These are phyloP conservation scores for Meira nashicola DNA, from an alignment of 1,284 basidiomycete genomes.

Conservation along the genomic window DNA sequence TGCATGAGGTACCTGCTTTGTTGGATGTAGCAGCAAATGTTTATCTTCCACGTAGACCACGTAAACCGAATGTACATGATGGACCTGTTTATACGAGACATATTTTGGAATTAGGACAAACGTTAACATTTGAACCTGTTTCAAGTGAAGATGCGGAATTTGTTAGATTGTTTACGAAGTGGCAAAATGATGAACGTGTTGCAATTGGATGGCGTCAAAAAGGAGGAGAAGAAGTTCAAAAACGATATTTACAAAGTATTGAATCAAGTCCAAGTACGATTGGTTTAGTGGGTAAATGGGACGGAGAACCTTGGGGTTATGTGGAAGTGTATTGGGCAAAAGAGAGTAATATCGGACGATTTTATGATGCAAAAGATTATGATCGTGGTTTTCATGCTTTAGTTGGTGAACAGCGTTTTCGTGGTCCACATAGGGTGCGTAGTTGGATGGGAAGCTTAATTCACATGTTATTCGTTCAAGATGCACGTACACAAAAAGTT, in stretches of 20 bases:
- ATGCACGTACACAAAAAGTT: slow-evolving; percentile 32
- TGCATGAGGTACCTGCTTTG: not conserved
- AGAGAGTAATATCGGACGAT: slow-evolving; percentile 30
- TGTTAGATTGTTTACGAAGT: slow-evolving; percentile 35
- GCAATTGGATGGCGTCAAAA: slow-evolving; percentile 46
- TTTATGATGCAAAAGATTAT: slow-evolving; percentile 27
- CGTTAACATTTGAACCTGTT: slow-evolving; percentile 39
- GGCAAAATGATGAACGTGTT: slow-evolving; percentile 47
- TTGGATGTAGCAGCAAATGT: not conserved
- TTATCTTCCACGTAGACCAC: slow-evolving; percentile 16
- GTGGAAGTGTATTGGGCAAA: slow-evolving; percentile 46
- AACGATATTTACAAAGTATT: slow-evolving; percentile 25
- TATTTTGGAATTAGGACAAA: slow-evolving; percentile 34
- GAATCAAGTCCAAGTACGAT: slow-evolving; percentile 22
- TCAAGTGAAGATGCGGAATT: slow-evolving; percentile 26
- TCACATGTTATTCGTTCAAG: slow-evolving; percentile 44
- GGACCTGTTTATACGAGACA: slow-evolving; percentile 39
- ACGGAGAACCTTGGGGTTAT: slow-evolving; percentile 47
- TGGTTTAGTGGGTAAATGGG: slow-evolving; percentile 46
- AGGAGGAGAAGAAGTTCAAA: slow-evolving; percentile 30
- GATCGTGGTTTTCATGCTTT: slow-evolving; percentile 48
- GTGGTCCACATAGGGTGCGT: slow-evolving; percentile 43
- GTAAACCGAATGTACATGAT: slow-evolving; percentile 7
- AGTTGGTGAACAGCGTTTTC: slow-evolving; percentile 43
- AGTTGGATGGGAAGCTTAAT: slow-evolving; percentile 49